Evolutionary conservation across 495 filamentous ascomycete species (phyloP), one percentile per base, ranked within the genome.

Genomic region (Aspergillus mulundensis): DNA sequence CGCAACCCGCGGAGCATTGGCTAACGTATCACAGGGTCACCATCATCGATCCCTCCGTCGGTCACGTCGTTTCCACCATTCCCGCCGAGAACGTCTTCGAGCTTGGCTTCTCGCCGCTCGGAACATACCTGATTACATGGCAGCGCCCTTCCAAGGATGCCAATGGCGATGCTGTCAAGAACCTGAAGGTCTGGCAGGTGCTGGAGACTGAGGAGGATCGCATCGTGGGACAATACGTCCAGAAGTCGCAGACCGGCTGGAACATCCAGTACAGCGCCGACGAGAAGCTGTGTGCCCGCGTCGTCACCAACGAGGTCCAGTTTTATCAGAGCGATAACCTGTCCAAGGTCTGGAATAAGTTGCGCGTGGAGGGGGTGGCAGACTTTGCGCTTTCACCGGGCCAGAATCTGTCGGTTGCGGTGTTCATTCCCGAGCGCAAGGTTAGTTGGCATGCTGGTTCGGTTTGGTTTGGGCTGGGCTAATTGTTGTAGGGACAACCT

Each of bases 251-350:
- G 76, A 91, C 89, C 16, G 90, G 91, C 66, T 98, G 93, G 94
- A 97, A 96, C 73, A 78, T 97, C 67, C 95, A 97, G 72, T 98
- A 97, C 68, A 96, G 91, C 25, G 80, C 82, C 56, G 94, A 98
- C 68, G 94, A 98, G 81, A 77, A 80, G 62, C 89, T 87, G 66
- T 98, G 94, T 70, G 94, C 93, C 54, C 91, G 94, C 50, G 78
- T 85, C 34, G 95, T 97, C 63, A 96, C 90, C 69, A 97, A 97
- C 70, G 91, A 96, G 74, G 89, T 98, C 39, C 94, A 97, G 65
- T 95, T 98, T 73, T 97, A 91, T 76, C 80, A 95, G 70, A 94
- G 88, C 70, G 77, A 82, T 45, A 87, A 96, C 63, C 77, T 97
- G 64, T 76, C 78, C 44, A 92, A 83, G 21, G 89, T 96, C 50